Evolutionary conservation across 2,329 filamentous ascomycete species (phyloP), one percentile per base, ranked within the genome.

Genomic region (Lachnellula arida): DNA sequence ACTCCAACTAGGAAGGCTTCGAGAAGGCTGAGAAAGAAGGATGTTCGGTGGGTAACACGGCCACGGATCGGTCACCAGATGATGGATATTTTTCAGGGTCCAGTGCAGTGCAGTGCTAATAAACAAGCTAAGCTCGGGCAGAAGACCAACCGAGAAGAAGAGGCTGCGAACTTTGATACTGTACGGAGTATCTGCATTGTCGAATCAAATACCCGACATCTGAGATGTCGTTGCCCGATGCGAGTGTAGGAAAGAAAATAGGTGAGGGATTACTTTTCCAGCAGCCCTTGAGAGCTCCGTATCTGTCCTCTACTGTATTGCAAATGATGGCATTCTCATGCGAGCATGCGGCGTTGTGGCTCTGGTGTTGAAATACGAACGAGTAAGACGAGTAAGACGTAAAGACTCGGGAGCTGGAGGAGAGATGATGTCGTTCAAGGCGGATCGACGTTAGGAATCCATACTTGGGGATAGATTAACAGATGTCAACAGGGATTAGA

Each of bases 341-440:
- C 42, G 11, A 44, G 9, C 28, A 22, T 51, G 50, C 53, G 51
- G 56, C 54, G 53, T 55, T 52, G 56, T 54, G 48, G 50, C 42
- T 23, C 40, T 39, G 58, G 9, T n/a, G 15, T 40, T 8, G 28
- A 40, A 14, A 40, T 40, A 40, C 37, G 37, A 40, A 40, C 14
- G 14, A n/a, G 28, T 32, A 32, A 9, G 28, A 28, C 9, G 9
- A 39, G 40, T 49, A 23, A 40, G 34, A 49, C 51, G 55, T 50
- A 49, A 50, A 53, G 46, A 53, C 40, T 22, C 40, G 44, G 35
- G 15, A 42, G 35, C 40, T 22, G 23, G 44, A 32, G 15, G 40
- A 28, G 52, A 49, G 12, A 60, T 60, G 60, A 62, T 62, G 58
- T 60, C 58, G 57, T 55, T 43, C 49, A 39, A 57, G 54, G 47